Base-by-base conservation (phyloP, 345 rosid species). In the Kernera saxatilis region DNA sequence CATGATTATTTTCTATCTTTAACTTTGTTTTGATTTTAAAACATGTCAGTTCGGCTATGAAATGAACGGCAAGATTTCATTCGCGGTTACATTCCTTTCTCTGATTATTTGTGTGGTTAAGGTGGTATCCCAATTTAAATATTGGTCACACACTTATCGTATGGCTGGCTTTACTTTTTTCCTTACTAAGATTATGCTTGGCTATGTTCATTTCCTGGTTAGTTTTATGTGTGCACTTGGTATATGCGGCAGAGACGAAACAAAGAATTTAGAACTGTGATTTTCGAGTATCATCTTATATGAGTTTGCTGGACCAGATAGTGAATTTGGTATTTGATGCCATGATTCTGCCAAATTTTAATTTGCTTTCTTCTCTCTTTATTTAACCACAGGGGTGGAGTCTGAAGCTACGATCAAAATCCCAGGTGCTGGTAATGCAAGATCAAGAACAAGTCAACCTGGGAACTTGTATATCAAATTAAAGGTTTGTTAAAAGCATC, bases 341-440 rank as follows among this genome's bases (percentile, higher is more conserved):
- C 32, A 33, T 36, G 35, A 22, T 49, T 66, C 46, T 67, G 22
- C 67, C 46, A 30, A 40, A 59, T 5, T 23, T 7, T 32, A 64
- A 44, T 69, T 58, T 21, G 32, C 30, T n/a, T n/a, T n/a, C 29
- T 49, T 71, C 41, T 67, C 76, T 17, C 17, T 61, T 60, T 35
- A 81, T 64, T 78, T 70, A 70, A 76, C 70, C 78, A 51, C 49
- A 90, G 98, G 97, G 81, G 83, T 91, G 74, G 96, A 86, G 41
- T 83, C 92, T 44, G 90, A 91, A 80, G 98, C 88, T 78, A 89
- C 87, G 26, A 85, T 93, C 59, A 81, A 75, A 41, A 82, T 91
- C 40, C 75, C 81, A 17, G 89, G 74, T 77, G 97, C 89, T 75
- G 98, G 96, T 59, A 83, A 87, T 79, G 61, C 78, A 58, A 84